Base-by-base conservation (phyloP, 805 yeast species). In the Candida cerambycidarum region DNA sequence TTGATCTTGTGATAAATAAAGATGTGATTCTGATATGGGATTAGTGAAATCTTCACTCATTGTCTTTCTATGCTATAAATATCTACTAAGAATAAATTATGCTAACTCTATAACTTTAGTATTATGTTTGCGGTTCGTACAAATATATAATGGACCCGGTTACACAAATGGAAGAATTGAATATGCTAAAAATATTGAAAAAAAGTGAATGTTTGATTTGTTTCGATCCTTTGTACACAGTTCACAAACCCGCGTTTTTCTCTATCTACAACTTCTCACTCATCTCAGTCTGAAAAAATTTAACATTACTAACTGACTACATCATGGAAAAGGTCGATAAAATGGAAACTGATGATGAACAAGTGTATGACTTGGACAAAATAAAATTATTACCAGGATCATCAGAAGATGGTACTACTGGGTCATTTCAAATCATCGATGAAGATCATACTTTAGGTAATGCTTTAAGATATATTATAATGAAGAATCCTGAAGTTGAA, bases 371-470 rank as follows among this genome's bases (percentile, higher is more conserved):
- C 48, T 58, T 64, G 32, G 83, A 79, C 23, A 82, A 82, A 63
- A 80, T 83, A 52, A 78, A 71, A 56, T 54, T 83, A 45, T 78
- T 89, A 31, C 92, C 96, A 18, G 97, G 97, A 4, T 79, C 92
- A 9, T 77, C 95, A 3, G 93, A 87, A 50, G 98, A 93, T 61
- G 97, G 97, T 34, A 78, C 92, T 32, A 89, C 96, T 19, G 97
- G 96, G 1, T 88, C 97, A 4, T 93, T 93, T 71, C 96, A 92
- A 65, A 84, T 93, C 47, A 62, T 80, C 24, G 93, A 89, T 53
- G 99, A 93, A 65, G 99, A 93, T 66, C 99, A 93, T 62, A 93
- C 99, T 1, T 68, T 93, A 39, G 99, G 99, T 17, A 93, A 93
- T 58, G 85, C 98, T 5, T 76, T 93, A 41, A 82, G 97, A 62